Conservation (phyloP, 345 rosid species). For the Ceriops zippeliana region DNA sequence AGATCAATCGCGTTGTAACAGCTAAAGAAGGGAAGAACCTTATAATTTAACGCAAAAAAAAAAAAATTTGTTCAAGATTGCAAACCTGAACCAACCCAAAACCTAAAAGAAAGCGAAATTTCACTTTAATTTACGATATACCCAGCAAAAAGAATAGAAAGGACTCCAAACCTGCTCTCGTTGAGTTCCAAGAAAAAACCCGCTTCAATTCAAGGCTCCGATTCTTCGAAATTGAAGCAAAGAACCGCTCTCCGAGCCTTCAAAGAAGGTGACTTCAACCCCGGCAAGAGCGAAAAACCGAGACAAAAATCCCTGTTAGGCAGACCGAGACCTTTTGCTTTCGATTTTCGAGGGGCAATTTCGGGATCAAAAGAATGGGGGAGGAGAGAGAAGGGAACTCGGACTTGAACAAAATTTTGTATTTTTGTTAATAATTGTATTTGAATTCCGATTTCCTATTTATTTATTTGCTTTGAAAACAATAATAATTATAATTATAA, state of each 20-base stretch:
- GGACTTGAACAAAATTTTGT: constrained; percentile 36
- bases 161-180: not conserved
- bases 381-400: constrained; percentile 21
- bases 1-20: not conserved
- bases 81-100: not conserved
- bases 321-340: no score
- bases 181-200: not conserved
- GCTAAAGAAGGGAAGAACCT: not conserved
- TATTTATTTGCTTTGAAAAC: not conserved
- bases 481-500: not conserved
- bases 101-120: not conserved
- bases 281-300: not conserved
- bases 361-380: constrained; percentile 12
- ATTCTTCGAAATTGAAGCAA: not conserved
- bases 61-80: not conserved
- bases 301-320: not conserved
- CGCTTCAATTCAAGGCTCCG: not conserved
- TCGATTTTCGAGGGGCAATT: not conserved
- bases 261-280: not conserved
- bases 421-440: not conserved
- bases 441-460: constrained; percentile 13
- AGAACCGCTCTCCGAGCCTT: not conserved
- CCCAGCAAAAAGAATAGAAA: not conserved
- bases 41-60: not conserved
- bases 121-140: not conserved